Evolutionary conservation across 805 yeast species (phyloP).

Genomic region (Metschnikowia cerradonensis): DNA sequence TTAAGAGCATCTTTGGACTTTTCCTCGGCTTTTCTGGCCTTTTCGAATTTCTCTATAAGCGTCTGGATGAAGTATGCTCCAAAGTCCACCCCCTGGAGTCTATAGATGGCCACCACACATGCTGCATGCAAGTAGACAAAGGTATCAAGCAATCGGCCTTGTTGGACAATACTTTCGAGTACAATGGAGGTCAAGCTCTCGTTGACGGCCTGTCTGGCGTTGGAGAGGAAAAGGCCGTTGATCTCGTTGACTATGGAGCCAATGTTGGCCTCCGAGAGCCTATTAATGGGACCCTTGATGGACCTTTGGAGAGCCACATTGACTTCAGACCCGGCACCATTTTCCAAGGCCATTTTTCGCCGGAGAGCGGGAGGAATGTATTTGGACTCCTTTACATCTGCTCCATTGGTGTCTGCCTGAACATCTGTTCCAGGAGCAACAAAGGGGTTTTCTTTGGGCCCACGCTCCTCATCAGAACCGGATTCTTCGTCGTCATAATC

Average conservation of each 20-base stretch:
- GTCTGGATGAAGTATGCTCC: constrained; percentile 84
- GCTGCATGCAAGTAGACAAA: constrained; percentile 79
- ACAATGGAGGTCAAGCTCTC: constrained; percentile 61
- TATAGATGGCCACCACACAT: constrained; percentile 67
- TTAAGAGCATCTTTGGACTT: constrained; percentile 54
- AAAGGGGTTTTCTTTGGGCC: constrained; percentile 50
- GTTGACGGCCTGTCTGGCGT: constrained; percentile 79
- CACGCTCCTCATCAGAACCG: constrained; percentile 21
- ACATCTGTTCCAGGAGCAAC: constrained; percentile 17
- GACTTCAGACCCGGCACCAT: constrained; percentile 34
- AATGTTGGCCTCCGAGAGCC: constrained; percentile 84
- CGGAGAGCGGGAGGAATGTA: constrained; percentile 90
- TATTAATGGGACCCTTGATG: constrained; percentile 81
- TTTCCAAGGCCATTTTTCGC: constrained; percentile 43
- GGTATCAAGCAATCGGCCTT: constrained; percentile 68
- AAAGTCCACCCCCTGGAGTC: constrained; percentile 78
- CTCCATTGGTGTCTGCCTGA: constrained; percentile 7
- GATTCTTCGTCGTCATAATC: constrained; percentile 1
- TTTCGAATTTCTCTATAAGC: constrained; percentile 66
- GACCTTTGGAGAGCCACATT: constrained; percentile 49
- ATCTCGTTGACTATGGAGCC: constrained; percentile 66
- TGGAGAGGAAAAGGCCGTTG: constrained; percentile 53
- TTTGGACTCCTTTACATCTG: constrained; percentile 15
- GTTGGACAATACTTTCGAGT: constrained; percentile 58
- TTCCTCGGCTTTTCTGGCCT: constrained; percentile 26